Conservation (phyloP, 2,329 filamentous ascomycete species). For the Ampelomyces quisqualis region DNA sequence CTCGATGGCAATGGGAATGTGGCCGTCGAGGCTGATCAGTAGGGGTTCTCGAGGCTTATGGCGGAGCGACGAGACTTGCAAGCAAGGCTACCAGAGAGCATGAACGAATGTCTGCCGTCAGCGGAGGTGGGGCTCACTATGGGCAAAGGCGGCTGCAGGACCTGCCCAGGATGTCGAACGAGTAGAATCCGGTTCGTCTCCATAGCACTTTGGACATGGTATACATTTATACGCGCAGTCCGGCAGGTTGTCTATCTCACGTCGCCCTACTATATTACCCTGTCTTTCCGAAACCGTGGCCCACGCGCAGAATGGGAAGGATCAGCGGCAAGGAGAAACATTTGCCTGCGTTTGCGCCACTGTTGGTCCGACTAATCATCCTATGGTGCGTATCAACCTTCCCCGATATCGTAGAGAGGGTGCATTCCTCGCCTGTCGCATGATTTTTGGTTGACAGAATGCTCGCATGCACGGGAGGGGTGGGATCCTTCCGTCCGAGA, state of each 20-base stretch:
- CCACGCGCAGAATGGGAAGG: constrained; percentile 24
- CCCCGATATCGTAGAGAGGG: constrained; percentile 7
- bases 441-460: constrained; percentile 21
- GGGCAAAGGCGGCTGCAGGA: constrained; percentile 12
- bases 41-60: not conserved
- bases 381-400: constrained; percentile 6
- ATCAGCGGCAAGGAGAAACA: constrained; percentile 39
- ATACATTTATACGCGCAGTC: constrained; percentile 21
- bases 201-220: constrained; percentile 15
- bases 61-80: constrained; percentile 16
- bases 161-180: constrained; percentile 11
- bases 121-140: constrained; percentile 8
- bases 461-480: constrained; percentile 11
- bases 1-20: no score
- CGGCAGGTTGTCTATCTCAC: constrained; percentile 6
- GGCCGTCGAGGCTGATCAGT: constrained; percentile 1
- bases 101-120: constrained; percentile 19
- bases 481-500: not conserved
- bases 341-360: constrained; percentile 19
- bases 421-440: constrained; percentile 23
- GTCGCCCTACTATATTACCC: constrained; percentile 8
- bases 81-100: constrained; percentile 8
- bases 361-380: constrained; percentile 18
- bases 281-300: constrained; percentile 29
- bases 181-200: constrained; percentile 22